Evolutionary conservation across 805 yeast genomes (phyloP).

Genomic region (Candida vaughaniae): DNA sequence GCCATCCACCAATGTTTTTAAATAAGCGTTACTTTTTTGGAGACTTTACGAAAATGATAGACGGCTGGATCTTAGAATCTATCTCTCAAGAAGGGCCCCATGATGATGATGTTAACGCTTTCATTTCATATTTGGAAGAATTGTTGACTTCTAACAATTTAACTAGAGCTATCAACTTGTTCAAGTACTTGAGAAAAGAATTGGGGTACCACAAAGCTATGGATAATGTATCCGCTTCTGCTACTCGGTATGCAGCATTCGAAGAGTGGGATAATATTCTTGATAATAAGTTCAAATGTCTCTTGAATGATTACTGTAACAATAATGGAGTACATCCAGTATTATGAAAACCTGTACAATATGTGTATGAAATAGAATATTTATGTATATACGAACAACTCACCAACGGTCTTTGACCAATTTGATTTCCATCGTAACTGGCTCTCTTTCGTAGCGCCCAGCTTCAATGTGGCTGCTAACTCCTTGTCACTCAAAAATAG

Average conservation of each 20-base stretch:
- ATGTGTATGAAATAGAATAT: neutral
- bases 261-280: conserved; percentile 9
- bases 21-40: conserved; percentile 8
- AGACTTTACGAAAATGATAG: conserved; percentile 18
- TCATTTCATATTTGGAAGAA: conserved; percentile 19
- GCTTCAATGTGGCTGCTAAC: conserved; percentile 43
- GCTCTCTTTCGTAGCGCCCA: conserved; percentile 77
- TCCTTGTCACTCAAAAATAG: conserved; percentile 27
- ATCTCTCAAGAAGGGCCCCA: conserved; percentile 36
- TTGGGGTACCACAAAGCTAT: conserved; percentile 6
- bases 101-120: conserved; percentile 25
- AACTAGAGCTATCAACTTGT: conserved; percentile 18
- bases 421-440: conserved; percentile 67
- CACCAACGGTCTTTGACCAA: conserved; percentile 57
- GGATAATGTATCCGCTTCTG: neutral
- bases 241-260: neutral
- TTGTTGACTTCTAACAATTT: conserved; percentile 18
- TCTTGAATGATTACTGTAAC: conserved; percentile 1
- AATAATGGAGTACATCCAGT: neutral
- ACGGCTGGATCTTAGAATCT: conserved; percentile 27
- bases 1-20: conserved; percentile 16
- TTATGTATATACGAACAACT: conserved; percentile 18
- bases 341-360: too few species aligned
- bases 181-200: conserved; percentile 13
- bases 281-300: neutral